Conservation (phyloP, 768 basidiomycete genomes). For the Coprinellus aureogranulatus region DNA sequence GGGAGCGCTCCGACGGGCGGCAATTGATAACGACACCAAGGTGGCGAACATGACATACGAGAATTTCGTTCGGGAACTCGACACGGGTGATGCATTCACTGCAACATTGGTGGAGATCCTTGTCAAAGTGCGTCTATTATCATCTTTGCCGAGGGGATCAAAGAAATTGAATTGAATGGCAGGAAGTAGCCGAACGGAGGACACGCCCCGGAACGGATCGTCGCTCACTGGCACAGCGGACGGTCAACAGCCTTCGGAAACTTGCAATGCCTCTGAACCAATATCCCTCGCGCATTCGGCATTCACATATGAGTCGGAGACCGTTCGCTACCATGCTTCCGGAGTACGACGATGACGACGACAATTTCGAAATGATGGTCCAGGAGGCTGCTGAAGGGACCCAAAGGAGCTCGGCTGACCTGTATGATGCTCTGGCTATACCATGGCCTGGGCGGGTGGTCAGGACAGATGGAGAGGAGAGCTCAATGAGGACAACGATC, state of each 20-base stretch:
- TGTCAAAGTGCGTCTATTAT: constrained; percentile 58
- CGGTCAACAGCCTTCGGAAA: constrained; percentile 58
- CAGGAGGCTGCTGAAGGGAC: constrained; percentile 49
- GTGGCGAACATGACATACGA: constrained; percentile 59
- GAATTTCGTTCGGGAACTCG: constrained; percentile 71
- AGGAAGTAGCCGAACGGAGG: constrained; percentile 79
- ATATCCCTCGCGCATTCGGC: constrained; percentile 45
- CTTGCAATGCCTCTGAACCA: constrained; percentile 53
- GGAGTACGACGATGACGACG: constrained; percentile 63
- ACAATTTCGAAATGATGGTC: constrained; percentile 53
- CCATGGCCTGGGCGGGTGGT: constrained; percentile 19
- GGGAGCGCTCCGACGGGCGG: constrained; percentile 68
- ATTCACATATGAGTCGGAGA: constrained; percentile 37
- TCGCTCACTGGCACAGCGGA: constrained; percentile 63
- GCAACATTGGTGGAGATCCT: constrained; percentile 71
- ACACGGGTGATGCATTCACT: constrained; percentile 79
- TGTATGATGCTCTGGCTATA: constrained; percentile 54
- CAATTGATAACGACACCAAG: constrained; percentile 65
- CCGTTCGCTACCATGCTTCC: constrained; percentile 38
- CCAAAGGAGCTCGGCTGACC: constrained; percentile 53
- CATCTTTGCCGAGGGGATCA: background rate
- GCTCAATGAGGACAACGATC: constrained; percentile 30
- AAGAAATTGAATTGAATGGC: background rate
- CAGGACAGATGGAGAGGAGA: constrained; percentile 10
- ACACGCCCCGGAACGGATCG: constrained; percentile 56